phyloP scores from a whole-genome alignment of 2,329 filamentous ascomycete genomes.

The Lecanicillium sp. region DNA sequence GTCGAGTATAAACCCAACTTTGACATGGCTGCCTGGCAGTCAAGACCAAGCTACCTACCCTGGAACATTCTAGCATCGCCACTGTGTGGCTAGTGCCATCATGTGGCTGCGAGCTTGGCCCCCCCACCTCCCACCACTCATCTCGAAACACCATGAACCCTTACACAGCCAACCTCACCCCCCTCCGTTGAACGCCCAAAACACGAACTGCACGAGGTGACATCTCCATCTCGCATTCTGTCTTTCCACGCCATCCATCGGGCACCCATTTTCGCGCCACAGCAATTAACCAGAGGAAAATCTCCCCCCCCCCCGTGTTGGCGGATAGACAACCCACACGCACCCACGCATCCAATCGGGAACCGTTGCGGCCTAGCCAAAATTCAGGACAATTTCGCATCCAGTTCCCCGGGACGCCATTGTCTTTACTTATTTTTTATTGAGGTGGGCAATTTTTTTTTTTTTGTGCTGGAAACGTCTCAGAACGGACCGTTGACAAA shows the following conservation, averaged over 20 bases:
- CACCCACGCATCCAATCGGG: constrained; percentile 2
- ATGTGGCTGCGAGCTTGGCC: constrained; percentile 10
- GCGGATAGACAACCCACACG: too few species aligned
- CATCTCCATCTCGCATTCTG: background rate
- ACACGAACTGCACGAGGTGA: background rate
- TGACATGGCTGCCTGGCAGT: too few species aligned
- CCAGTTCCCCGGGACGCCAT: background rate
- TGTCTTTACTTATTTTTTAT: background rate
- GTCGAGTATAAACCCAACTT: too few species aligned
- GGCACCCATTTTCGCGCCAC: background rate
- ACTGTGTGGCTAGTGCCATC: constrained; percentile 1
- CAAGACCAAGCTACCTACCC: too few species aligned
- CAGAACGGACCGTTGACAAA: background rate
- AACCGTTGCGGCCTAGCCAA: constrained; percentile 3
- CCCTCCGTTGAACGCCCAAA: background rate
- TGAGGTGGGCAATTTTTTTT: background rate
- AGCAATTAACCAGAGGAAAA: background rate
- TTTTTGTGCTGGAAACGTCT: constrained; percentile 2
- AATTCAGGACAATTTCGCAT: constrained; percentile 3
- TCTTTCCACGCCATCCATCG: background rate
- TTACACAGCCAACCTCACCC: background rate
- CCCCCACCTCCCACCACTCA: constrained; percentile 1
- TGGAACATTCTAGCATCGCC: background rate
- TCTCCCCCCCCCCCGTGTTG: too few species aligned
- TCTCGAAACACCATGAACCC: constrained; percentile 6